A percentile compares a stretch with the other conserved stretches of the same genome.
These are phyloP conservation scores for Klebsormidium nitens DNA, from an alignment of 139 green algal species.

Conservation along the genomic window DNA sequence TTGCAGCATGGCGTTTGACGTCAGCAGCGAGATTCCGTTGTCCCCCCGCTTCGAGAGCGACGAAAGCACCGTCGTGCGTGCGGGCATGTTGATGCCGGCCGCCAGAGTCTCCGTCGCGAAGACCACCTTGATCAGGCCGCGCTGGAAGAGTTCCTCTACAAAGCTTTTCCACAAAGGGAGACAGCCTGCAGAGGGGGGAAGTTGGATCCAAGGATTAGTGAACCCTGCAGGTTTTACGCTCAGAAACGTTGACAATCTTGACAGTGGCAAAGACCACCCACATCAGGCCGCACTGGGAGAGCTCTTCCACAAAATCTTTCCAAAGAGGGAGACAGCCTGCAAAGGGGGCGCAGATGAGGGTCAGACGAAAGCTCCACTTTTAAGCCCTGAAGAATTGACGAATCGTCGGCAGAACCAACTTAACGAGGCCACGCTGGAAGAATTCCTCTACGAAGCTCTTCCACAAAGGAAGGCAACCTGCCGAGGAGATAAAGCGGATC, in stretches of 20 bases:
- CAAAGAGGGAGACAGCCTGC: slow-evolving; percentile 80
- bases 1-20: slow-evolving; percentile 42
- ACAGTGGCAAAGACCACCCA: no score
- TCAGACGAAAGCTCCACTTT: no score
- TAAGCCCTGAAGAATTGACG: no score
- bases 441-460: slow-evolving; percentile 81
- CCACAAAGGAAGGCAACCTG: slow-evolving; percentile 74
- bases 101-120: slow-evolving; percentile 97
- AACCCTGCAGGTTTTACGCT: no score
- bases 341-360: no score
- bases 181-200: slow-evolving; percentile 37
- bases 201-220: no score
- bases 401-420: slow-evolving; percentile 89
- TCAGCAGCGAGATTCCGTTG: slow-evolving; percentile 19
- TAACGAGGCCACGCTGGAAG: slow-evolving; percentile 69
- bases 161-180: slow-evolving; percentile 87
- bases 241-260: no score
- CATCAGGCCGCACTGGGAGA: slow-evolving; percentile 71
- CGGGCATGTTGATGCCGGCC: slow-evolving; percentile 97
- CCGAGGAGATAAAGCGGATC: no score
- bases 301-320: slow-evolving; percentile 81
- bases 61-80: slow-evolving; percentile 51
- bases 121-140: slow-evolving; percentile 60
- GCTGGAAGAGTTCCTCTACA: slow-evolving; percentile 85
- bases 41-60: slow-evolving; percentile 39